A percentile compares a stretch with the other conserved stretches of the same genome.
Conservation (phyloP, 768 basidiomycete species). For the Leucosporidium creatinivorum region DNA sequence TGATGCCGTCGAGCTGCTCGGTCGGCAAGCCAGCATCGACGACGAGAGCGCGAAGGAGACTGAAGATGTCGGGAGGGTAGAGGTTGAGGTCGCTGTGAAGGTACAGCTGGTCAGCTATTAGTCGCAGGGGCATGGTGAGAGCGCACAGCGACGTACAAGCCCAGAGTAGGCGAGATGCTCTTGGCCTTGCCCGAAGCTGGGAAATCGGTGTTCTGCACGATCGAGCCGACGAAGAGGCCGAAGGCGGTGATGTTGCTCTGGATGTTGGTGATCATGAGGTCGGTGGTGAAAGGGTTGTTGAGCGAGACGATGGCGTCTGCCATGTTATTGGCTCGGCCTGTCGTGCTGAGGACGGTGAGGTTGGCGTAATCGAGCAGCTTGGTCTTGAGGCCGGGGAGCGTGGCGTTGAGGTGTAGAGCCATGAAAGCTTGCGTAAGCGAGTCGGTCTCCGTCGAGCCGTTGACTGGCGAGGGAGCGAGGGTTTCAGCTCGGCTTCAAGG, state of each 20-base stretch:
- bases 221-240: slow-evolving; percentile 58
- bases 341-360: slow-evolving; percentile 52
- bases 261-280: slow-evolving; percentile 55
- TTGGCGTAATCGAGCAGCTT: slow-evolving; percentile 54
- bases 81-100: slow-evolving; percentile 57
- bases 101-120: no score
- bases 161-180: slow-evolving; percentile 53
- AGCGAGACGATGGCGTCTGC: slow-evolving; percentile 41
- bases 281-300: slow-evolving; percentile 60
- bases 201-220: slow-evolving; percentile 53
- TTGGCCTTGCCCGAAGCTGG: slow-evolving; percentile 51
- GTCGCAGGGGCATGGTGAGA: no score
- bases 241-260: slow-evolving; percentile 56
- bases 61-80: slow-evolving; percentile 59
- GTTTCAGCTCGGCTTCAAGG: no score
- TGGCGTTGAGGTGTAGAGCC: slow-evolving; percentile 52
- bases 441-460: slow-evolving; percentile 54
- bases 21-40: slow-evolving; percentile 57
- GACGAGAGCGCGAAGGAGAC: slow-evolving; percentile 60
- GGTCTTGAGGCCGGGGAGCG: slow-evolving; percentile 56
- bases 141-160: slow-evolving; percentile 6
- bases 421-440: slow-evolving; percentile 59
- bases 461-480: slow-evolving; percentile 14
- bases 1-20: slow-evolving; percentile 59
- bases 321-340: slow-evolving; percentile 57